A percentile compares a stretch with the other conserved stretches of the same genome.
These are phyloP conservation scores for Suhomyces vadensis DNA, from an alignment of 805 yeast species.

Conservation along the genomic window DNA sequence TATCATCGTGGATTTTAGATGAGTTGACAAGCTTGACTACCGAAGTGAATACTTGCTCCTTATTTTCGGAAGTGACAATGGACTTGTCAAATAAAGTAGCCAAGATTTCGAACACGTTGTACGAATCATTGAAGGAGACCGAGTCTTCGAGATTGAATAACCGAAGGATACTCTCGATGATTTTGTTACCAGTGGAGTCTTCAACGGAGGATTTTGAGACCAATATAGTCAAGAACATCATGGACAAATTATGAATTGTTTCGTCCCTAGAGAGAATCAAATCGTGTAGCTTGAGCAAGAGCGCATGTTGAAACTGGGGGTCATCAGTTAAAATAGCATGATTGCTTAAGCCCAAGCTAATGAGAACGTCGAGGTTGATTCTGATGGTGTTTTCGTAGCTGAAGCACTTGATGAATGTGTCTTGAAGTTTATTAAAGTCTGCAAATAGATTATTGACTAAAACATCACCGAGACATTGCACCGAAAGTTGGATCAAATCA, in stretches of 20 bases:
- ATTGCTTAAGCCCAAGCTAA: background rate
- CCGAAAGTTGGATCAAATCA: slow-evolving; percentile 29
- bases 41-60: background rate
- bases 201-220: background rate
- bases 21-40: slow-evolving; percentile 1
- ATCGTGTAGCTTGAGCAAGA: slow-evolving; percentile 20
- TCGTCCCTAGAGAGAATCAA: slow-evolving; percentile 32
- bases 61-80: background rate
- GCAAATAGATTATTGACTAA: slow-evolving; percentile 13
- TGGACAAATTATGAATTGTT: slow-evolving; percentile 10
- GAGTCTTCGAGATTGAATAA: background rate
- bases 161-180: background rate
- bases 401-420: slow-evolving; percentile 24
- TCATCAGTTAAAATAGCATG: slow-evolving; percentile 13
- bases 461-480: slow-evolving; percentile 26
- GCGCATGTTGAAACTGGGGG: slow-evolving; percentile 15
- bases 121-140: background rate
- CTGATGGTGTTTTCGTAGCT: slow-evolving; percentile 28
- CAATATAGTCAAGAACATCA: slow-evolving; percentile 6
- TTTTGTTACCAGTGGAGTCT: background rate
- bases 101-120: slow-evolving; percentile 3
- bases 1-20: background rate
- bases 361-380: slow-evolving; percentile 27
- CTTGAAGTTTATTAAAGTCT: slow-evolving; percentile 9
- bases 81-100: background rate